Evolutionary conservation across 2,329 filamentous ascomycete genomes (phyloP).

Genomic region (Stenocarpella maydis): DNA sequence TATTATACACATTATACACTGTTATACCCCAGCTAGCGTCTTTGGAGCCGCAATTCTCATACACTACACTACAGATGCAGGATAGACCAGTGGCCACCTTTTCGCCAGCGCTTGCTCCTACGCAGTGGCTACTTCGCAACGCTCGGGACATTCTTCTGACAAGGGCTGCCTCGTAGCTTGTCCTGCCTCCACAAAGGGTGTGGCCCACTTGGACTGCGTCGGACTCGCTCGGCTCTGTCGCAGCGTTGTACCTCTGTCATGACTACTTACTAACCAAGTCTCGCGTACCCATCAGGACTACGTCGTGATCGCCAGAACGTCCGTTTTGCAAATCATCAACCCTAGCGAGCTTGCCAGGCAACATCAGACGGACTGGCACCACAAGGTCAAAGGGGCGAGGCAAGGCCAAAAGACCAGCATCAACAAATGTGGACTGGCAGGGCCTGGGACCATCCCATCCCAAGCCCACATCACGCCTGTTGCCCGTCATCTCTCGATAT

Average conservation of each 20-base stretch:
- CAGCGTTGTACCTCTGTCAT: not conserved
- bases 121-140: conserved; percentile 23
- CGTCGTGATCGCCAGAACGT: conserved; percentile 19
- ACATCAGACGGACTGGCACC: conserved; percentile 22
- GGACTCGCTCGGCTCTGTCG: too few relatives aligned
- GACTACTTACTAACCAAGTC: too few relatives aligned
- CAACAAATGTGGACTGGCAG: not conserved
- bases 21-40: conserved; percentile 2
- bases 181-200: not conserved
- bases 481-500: not conserved
- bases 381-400: not conserved
- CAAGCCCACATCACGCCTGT: not conserved
- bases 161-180: not conserved
- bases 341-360: not conserved
- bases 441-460: not conserved
- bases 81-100: not conserved
- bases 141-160: conserved; percentile 8
- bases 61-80: not conserved
- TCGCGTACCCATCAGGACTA: conserved; percentile 7
- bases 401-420: not conserved
- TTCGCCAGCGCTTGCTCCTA: conserved; percentile 2
- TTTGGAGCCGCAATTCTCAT: conserved; percentile 21
- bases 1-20: too few relatives aligned
- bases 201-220: not conserved
- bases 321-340: conserved; percentile 26